Base-by-base conservation (phyloP, 305 asterid genomes). In the Plantago lanceolata region DNA sequence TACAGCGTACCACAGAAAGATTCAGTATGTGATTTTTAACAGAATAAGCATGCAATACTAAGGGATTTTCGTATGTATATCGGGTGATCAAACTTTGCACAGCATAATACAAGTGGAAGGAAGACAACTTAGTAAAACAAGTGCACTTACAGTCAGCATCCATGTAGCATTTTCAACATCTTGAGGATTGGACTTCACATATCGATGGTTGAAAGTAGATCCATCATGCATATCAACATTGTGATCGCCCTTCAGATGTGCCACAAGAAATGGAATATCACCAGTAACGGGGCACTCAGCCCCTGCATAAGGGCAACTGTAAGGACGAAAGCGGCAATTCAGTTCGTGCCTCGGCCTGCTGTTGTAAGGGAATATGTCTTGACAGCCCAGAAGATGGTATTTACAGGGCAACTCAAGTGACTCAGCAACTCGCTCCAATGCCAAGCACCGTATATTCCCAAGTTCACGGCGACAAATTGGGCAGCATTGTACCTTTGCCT, bases 401-500 rank as follows among this genome's bases (percentile, higher is more conserved):
- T 68, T 81, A 79, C 97, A 89, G 1, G 97, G 95, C 72, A 89
- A 70, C 62, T 87, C 95, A 26, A 87, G 81, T 43, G 95, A 85
- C 63, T 80, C 94, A 6, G 95, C 91, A 44, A 87, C 86, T 75
- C 82, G 82, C 77, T 89, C 95, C 81, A 89, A 76, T 9, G 94
- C 97, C 80, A 86, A 76, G 69, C 94, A 86, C 75, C 96, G 77
- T 74, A 89, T 89, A 80, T 86, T 86, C 59, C 96, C 96, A 18
- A 89, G 94, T 66, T 84, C 90, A 16, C 76, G 86, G 54, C 87
- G 90, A 62, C 95, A 89, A 57, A 85, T 84, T 33, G 97, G 94
- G 81, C 97, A 89, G 48, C 81, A 67, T 4, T 68, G 82, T 40
- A 85, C 84, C 68, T 80, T 77, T 0, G 81, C 68, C 79, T 87